Percentiles rank a stretch among this genome's conserved stretches.
These are phyloP conservation scores for Gynostemma pentaphyllum DNA, from an alignment of 306 rosid species.

Conservation along the genomic window DNA sequence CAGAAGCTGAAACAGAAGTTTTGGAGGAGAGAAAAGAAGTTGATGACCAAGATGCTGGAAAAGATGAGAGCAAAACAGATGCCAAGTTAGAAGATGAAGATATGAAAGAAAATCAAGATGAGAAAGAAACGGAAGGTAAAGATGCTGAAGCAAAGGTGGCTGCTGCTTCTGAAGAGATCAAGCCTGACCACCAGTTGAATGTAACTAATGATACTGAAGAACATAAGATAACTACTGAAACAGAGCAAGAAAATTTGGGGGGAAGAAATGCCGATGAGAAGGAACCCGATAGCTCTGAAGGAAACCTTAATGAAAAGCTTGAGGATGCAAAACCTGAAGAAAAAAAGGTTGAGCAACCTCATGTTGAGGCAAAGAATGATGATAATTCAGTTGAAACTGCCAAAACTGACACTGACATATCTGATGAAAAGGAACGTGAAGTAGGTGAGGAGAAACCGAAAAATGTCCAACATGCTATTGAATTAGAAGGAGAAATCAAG, in stretches of 20 bases:
- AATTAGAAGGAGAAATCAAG: conserved; percentile 33
- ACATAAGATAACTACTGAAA: conserved; percentile 24
- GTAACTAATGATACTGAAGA: conserved; percentile 37
- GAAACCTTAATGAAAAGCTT: conserved; percentile 20
- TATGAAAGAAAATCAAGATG: conserved; percentile 37
- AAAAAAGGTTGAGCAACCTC: conserved; percentile 29
- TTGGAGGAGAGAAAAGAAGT: conserved; percentile 35
- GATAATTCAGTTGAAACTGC: conserved; percentile 23
- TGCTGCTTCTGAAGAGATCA: too few relatives aligned
- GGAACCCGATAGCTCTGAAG: conserved; percentile 39
- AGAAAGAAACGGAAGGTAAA: conserved; percentile 25
- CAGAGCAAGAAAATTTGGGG: conserved; percentile 18
- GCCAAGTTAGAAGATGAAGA: conserved; percentile 33
- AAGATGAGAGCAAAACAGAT: conserved; percentile 34
- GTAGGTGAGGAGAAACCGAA: conserved; percentile 28
- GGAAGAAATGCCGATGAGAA: conserved; percentile 16
- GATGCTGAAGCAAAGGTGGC: conserved; percentile 21
- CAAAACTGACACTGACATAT: conserved; percentile 18
- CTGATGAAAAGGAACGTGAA: conserved; percentile 29
- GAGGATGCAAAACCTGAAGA: conserved; percentile 20
- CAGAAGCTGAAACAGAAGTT: conserved; percentile 31
- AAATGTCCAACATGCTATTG: conserved; percentile 19
- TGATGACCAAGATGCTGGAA: conserved; percentile 38
- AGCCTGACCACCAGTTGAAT: neutral
- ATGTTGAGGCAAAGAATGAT: conserved; percentile 33